Conservation (phyloP, 2,329 filamentous ascomycete genomes). For the Fonsecaea monophora region DNA sequence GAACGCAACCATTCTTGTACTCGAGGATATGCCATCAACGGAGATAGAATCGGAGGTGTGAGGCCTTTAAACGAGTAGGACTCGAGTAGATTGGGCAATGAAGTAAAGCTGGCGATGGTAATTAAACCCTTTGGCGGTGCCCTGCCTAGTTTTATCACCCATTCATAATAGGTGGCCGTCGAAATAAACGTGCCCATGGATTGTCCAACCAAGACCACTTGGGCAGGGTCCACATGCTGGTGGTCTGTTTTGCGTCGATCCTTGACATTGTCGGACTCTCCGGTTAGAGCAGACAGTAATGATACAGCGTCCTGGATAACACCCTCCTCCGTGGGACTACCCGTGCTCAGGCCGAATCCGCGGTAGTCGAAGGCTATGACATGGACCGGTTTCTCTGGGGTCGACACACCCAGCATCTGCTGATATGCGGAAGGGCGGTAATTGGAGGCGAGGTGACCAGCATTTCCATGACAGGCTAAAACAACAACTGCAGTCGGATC, state of each 20-base stretch:
- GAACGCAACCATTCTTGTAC: slow-evolving; percentile 66
- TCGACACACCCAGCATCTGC: slow-evolving; percentile 73
- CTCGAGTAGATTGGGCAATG: slow-evolving; percentile 73
- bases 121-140: slow-evolving; percentile 80
- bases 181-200: slow-evolving; percentile 87
- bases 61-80: slow-evolving; percentile 80
- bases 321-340: slow-evolving; percentile 79
- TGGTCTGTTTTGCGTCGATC: background rate
- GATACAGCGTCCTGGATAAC: slow-evolving; percentile 79
- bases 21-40: slow-evolving; percentile 70
- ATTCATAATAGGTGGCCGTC: slow-evolving; percentile 63
- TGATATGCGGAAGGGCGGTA: slow-evolving; percentile 80
- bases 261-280: slow-evolving; percentile 29
- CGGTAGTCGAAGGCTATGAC: slow-evolving; percentile 82
- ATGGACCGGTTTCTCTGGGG: slow-evolving; percentile 68
- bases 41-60: slow-evolving; percentile 76
- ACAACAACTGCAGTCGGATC: slow-evolving; percentile 61
- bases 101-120: slow-evolving; percentile 79
- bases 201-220: slow-evolving; percentile 83
- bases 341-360: slow-evolving; percentile 68
- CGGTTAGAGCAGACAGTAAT: slow-evolving; percentile 69
- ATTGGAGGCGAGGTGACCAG: slow-evolving; percentile 81
- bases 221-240: slow-evolving; percentile 66
- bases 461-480: slow-evolving; percentile 70
- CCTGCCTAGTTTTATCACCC: slow-evolving; percentile 59